These are phyloP conservation scores for Citropsis articulata DNA, from an alignment of 345 rosid species.

Conservation along the genomic window DNA sequence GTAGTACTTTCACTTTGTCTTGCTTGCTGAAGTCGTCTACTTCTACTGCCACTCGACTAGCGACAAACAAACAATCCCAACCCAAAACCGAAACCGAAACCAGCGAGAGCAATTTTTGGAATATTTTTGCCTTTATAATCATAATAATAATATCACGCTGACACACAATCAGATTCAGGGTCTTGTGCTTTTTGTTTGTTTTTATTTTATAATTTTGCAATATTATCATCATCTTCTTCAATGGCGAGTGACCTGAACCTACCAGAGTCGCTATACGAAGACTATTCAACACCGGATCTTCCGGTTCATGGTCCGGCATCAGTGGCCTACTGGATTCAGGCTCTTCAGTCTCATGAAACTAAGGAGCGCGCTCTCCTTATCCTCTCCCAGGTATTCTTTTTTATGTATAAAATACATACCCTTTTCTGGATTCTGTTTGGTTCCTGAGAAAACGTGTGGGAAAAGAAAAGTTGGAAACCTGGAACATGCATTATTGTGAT, in stretches of 20 bases:
- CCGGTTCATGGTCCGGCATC: background rate
- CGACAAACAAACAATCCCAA: too few species aligned
- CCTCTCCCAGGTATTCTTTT: slow-evolving; percentile 23
- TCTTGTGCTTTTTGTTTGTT: background rate
- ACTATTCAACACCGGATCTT: too few species aligned
- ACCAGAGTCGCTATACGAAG: background rate
- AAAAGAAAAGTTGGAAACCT: background rate
- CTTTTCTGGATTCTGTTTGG: background rate
- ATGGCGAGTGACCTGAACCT: background rate
- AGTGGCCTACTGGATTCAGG: slow-evolving; percentile 22
- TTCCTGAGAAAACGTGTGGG: slow-evolving; percentile 1
- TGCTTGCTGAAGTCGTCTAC: too few species aligned
- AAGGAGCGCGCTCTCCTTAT: slow-evolving; percentile 26
- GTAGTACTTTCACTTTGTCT: too few species aligned
- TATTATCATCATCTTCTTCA: background rate
- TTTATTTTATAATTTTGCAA: too few species aligned
- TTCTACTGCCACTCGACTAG: too few species aligned
- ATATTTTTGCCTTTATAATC: too few species aligned
- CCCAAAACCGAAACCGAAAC: too few species aligned
- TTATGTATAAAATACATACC: background rate
- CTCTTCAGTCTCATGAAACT: slow-evolving; percentile 14
- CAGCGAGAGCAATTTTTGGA: too few species aligned
- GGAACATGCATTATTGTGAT: background rate
- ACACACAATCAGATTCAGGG: background rate
- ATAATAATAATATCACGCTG: background rate